Evolutionary conservation across 1,284 basidiomycete species (phyloP).

Genomic region (Trichosporon inkin): DNA sequence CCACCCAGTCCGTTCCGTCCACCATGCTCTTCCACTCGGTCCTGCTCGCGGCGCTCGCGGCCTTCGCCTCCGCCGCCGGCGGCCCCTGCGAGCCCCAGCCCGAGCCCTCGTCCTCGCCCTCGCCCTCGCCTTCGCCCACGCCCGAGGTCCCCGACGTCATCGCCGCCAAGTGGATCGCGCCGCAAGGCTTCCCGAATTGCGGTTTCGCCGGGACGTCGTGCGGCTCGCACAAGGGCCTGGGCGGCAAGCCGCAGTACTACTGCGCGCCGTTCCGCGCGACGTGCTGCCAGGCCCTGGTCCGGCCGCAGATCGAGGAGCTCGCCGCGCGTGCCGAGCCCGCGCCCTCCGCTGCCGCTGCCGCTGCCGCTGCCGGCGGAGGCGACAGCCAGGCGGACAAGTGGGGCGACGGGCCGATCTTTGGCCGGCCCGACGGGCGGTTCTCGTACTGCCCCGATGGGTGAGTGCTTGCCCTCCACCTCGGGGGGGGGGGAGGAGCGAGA

Average conservation of each 20-base stretch:
- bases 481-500: no score
- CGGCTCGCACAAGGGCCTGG: background rate
- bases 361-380: no score
- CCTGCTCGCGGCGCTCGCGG: background rate
- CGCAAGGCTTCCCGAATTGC: background rate
- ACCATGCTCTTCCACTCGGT: background rate
- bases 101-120: no score
- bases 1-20: background rate
- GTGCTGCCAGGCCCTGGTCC: background rate
- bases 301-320: background rate
- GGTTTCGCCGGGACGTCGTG: background rate
- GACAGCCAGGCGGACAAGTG: background rate
- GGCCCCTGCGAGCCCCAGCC: background rate
- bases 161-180: background rate
- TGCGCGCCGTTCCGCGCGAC: background rate
- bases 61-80: background rate
- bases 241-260: background rate
- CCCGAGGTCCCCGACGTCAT: background rate
- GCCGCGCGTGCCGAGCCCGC: background rate
- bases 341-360: no score
- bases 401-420: background rate
- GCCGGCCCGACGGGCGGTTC: background rate
- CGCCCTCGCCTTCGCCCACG: no score
- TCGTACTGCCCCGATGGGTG: conserved; percentile 3
- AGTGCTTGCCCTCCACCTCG: no score